phyloP scores from a whole-genome alignment of 2,329 filamentous ascomycete genomes.

The Fusarium aywerte region DNA sequence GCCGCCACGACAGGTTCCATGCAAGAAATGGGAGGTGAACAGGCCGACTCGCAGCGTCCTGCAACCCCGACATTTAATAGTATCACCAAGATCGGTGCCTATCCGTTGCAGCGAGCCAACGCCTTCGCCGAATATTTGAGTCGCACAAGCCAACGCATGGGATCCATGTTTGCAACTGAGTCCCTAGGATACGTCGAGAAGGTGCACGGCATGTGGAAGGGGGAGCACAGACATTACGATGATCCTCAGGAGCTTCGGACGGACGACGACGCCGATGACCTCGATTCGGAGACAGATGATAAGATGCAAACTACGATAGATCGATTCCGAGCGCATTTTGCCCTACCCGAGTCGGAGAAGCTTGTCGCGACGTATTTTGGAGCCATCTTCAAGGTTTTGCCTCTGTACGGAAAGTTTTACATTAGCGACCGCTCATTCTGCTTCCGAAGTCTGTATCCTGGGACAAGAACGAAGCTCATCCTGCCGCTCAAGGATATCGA shows the following conservation, averaged over 20 bases:
- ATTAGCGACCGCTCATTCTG: slow-evolving; percentile 89
- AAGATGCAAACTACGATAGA: slow-evolving; percentile 76
- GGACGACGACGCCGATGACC: slow-evolving; percentile 61
- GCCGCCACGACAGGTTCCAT: slow-evolving; percentile 56
- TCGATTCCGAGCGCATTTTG: slow-evolving; percentile 90
- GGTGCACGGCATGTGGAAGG: slow-evolving; percentile 96
- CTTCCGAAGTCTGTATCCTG: slow-evolving; percentile 89
- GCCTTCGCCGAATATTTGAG: slow-evolving; percentile 86
- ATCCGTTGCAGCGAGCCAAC: slow-evolving; percentile 84
- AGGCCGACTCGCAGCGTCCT: slow-evolving; percentile 34
- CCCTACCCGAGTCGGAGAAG: slow-evolving; percentile 83
- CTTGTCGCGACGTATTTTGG: slow-evolving; percentile 91
- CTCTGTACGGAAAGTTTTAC: slow-evolving; percentile 96
- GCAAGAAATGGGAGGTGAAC: slow-evolving; percentile 22
- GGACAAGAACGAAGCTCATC: slow-evolving; percentile 91
- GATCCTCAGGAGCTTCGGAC: slow-evolving; percentile 64
- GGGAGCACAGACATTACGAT: slow-evolving; percentile 88
- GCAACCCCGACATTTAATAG: slow-evolving; percentile 61
- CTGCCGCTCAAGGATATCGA: slow-evolving; percentile 91
- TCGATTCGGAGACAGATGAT: slow-evolving; percentile 68
- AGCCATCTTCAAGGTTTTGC: slow-evolving; percentile 88
- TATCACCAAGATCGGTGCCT: slow-evolving; percentile 71
- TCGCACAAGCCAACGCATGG: slow-evolving; percentile 82
- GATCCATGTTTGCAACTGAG: slow-evolving; percentile 83
- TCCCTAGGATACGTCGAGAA: slow-evolving; percentile 98